phyloP scores from a whole-genome alignment of 371 early-diverging fungal species.

The Actinomucor elegans region DNA sequence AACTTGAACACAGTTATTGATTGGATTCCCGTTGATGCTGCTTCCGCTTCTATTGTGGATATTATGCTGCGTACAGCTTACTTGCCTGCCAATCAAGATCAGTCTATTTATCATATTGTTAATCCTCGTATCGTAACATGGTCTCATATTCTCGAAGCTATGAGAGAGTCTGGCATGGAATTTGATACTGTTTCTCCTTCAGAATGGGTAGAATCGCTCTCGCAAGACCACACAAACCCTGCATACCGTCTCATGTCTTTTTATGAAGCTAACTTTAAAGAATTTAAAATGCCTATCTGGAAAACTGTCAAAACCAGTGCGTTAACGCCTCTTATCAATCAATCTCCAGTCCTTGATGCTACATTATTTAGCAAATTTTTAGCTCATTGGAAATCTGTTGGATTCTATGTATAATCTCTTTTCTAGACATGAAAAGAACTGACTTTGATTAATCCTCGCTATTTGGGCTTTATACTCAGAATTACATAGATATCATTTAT shows the following conservation, averaged over 20 bases:
- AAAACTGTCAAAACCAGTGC: not conserved
- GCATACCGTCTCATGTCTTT: slow-evolving; percentile 32
- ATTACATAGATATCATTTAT: too few species aligned
- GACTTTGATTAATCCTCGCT: too few species aligned
- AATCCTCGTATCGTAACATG: slow-evolving; percentile 26
- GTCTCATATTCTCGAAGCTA: slow-evolving; percentile 21
- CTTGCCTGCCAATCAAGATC: not conserved
- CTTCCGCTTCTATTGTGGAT: slow-evolving; percentile 29
- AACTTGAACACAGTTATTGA: slow-evolving; percentile 22
- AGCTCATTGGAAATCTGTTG: not conserved
- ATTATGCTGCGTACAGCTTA: slow-evolving; percentile 26
- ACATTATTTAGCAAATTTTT: slow-evolving; percentile 1
- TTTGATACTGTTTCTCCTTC: slow-evolving; percentile 25
- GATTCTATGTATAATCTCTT: too few species aligned
- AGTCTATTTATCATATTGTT: slow-evolving; percentile 36
- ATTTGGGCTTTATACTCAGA: too few species aligned
- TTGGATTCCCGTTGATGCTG: slow-evolving; percentile 41
- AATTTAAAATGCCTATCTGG: not conserved
- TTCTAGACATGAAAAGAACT: too few species aligned
- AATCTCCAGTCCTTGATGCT: not conserved
- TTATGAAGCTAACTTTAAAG: slow-evolving; percentile 24
- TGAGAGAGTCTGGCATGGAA: slow-evolving; percentile 22
- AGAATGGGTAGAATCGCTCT: slow-evolving; percentile 32
- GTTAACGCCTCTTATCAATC: not conserved
- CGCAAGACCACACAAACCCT: slow-evolving; percentile 35